These are phyloP conservation scores for Fistulifera pelliculosa DNA, from an alignment of 108 stramenopile genomes.

Conservation along the genomic window DNA sequence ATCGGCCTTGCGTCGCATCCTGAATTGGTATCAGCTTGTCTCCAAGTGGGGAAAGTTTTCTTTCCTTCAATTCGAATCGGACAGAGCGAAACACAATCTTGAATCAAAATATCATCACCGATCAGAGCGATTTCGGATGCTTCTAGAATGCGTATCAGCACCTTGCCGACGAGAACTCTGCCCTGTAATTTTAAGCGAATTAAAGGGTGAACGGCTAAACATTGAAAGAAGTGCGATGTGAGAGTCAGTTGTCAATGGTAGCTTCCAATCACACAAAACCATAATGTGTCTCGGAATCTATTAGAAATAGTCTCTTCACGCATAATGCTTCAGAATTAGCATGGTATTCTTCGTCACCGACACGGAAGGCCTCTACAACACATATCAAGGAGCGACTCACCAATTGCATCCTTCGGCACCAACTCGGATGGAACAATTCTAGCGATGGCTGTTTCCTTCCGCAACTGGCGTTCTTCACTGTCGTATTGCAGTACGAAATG, in stretches of 20 bases:
- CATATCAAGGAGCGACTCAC: constrained; percentile 1
- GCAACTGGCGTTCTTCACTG: no score
- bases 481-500: no score
- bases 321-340: constrained; percentile 11
- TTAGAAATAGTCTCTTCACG: not conserved
- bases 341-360: constrained; percentile 13
- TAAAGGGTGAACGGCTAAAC: not conserved
- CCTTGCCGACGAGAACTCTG: no score
- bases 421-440: not conserved
- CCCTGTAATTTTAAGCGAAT: not conserved
- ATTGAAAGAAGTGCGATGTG: not conserved
- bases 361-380: not conserved
- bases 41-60: no score
- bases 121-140: no score
- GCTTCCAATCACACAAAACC: no score
- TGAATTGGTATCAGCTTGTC: no score
- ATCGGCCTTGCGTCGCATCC: no score
- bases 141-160: no score
- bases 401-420: constrained; percentile 3
- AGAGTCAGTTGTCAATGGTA: not conserved
- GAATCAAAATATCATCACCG: no score
- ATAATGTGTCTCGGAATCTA: not conserved
- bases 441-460: not conserved
- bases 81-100: no score
- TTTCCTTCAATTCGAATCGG: no score